These are phyloP conservation scores for Geotrichum histeridarum DNA, from an alignment of 1,139 yeast genomes.

Conservation along the genomic window DNA sequence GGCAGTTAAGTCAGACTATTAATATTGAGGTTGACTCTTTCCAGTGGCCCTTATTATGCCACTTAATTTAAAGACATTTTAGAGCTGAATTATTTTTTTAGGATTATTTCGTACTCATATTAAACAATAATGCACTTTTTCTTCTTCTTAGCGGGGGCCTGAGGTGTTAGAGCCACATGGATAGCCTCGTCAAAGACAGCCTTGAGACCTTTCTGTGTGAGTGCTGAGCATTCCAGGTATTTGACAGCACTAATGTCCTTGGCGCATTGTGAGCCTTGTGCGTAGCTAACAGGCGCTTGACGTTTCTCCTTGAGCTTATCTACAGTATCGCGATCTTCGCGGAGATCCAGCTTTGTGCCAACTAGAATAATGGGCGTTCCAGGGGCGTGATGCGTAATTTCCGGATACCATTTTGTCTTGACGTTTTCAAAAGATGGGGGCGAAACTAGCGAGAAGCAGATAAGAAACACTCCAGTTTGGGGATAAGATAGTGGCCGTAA, in stretches of 20 bases:
- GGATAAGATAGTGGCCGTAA: slow-evolving; percentile 95
- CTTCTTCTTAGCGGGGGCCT: slow-evolving; percentile 11
- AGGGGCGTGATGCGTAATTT: slow-evolving; percentile 96
- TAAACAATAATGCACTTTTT: slow-evolving; percentile 16
- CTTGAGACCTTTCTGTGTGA: slow-evolving; percentile 66
- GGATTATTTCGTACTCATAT: neutral
- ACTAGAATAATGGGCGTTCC: slow-evolving; percentile 95
- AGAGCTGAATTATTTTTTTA: no score
- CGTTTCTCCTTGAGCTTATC: slow-evolving; percentile 88
- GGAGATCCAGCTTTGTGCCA: slow-evolving; percentile 91
- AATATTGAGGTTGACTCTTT: no score
- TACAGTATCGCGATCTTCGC: slow-evolving; percentile 86
- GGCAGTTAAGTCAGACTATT: no score
- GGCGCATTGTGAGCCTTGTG: slow-evolving; percentile 88
- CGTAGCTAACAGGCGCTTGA: slow-evolving; percentile 77
- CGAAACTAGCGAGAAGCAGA: slow-evolving; percentile 89
- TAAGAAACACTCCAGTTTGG: slow-evolving; percentile 91
- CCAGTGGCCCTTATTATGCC: no score
- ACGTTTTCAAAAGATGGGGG: slow-evolving; percentile 98
- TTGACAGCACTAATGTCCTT: slow-evolving; percentile 91
- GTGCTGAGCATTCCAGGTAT: slow-evolving; percentile 88
- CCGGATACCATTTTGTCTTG: slow-evolving; percentile 97
- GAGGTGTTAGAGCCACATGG: slow-evolving; percentile 53
- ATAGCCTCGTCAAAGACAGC: slow-evolving; percentile 81
- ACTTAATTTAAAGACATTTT: no score